Conservation (phyloP, 768 basidiomycete genomes). For the Trametes meyenii region DNA sequence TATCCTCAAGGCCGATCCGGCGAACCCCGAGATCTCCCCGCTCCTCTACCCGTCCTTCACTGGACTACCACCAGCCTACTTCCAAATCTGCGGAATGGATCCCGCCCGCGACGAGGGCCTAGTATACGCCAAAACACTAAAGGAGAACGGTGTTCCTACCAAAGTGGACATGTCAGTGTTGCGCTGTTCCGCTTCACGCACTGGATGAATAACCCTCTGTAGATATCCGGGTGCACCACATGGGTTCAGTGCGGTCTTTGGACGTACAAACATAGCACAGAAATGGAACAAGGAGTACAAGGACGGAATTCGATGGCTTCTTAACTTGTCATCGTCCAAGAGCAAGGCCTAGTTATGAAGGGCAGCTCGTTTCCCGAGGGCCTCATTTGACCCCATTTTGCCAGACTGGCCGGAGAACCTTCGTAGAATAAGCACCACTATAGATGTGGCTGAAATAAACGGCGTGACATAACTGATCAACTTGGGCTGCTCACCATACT, state of each 20-base stretch:
- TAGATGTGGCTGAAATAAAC: no score
- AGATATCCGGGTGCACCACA: conserved; percentile 35
- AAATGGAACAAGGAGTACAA: conserved; percentile 26
- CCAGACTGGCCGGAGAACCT: no score
- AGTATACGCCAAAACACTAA: conserved; percentile 29
- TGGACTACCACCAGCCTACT: conserved; percentile 26
- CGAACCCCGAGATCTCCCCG: conserved; percentile 21
- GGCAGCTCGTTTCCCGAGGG: no score
- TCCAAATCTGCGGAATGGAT: conserved; percentile 32
- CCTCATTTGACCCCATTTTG: no score
- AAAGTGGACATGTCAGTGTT: conserved; percentile 30
- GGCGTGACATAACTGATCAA: no score
- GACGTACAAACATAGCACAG: conserved; percentile 9
- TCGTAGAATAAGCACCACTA: no score
- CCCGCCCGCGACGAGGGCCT: conserved; percentile 34
- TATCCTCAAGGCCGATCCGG: conserved; percentile 1
- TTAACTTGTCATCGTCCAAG: background rate
- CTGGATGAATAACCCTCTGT: background rate
- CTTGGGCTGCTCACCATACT: no score
- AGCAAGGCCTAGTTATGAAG: background rate
- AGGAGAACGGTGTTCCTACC: conserved; percentile 27
- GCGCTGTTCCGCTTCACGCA: background rate
- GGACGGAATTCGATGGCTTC: conserved; percentile 28
- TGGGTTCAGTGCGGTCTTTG: conserved; percentile 20
- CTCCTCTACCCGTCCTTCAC: conserved; percentile 24